Percentiles rank a stretch among this genome's conserved stretches.
These are phyloP conservation scores for Phytophthora capsici DNA, from an alignment of 352 stramenopile species.

Conservation along the genomic window DNA sequence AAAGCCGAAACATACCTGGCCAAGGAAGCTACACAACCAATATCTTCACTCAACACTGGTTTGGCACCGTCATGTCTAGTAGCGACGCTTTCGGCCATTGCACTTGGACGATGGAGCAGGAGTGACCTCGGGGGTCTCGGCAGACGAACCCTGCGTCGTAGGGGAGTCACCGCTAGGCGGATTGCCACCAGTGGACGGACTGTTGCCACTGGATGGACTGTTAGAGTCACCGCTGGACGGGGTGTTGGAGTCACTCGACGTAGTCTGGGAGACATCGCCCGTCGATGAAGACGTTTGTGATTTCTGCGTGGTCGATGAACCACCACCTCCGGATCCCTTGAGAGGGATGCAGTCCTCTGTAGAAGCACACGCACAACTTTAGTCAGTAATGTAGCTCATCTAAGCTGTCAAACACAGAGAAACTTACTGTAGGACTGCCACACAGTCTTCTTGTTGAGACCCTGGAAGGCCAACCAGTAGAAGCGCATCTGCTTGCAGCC, in stretches of 20 bases:
- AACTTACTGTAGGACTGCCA: slow-evolving; percentile 56
- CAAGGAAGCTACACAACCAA: slow-evolving; percentile 11
- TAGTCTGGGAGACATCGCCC: slow-evolving; percentile 21
- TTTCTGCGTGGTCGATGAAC: slow-evolving; percentile 18
- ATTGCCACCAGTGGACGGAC: slow-evolving; percentile 8
- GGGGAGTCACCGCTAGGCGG: slow-evolving; percentile 15
- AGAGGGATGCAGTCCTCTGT: slow-evolving; percentile 50
- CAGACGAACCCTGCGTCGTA: slow-evolving; percentile 14
- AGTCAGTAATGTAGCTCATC: slow-evolving; percentile 1
- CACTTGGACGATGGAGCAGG: slow-evolving; percentile 34
- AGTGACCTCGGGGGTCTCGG: slow-evolving; percentile 28
- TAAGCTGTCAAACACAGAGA: neutral
- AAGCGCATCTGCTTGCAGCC: slow-evolving; percentile 50
- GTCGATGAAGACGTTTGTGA: slow-evolving; percentile 14
- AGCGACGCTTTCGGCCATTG: slow-evolving; percentile 29
- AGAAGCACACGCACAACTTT: slow-evolving; percentile 1
- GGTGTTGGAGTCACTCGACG: slow-evolving; percentile 16
- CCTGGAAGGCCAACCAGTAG: slow-evolving; percentile 54
- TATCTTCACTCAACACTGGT: slow-evolving; percentile 28
- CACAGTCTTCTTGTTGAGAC: slow-evolving; percentile 41
- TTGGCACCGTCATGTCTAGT: slow-evolving; percentile 19
- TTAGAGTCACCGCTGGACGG: slow-evolving; percentile 11
- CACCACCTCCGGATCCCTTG: slow-evolving; percentile 26
- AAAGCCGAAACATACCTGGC: neutral
- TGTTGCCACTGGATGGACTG: slow-evolving; percentile 3